phyloP scores from a whole-genome alignment of 2,329 filamentous ascomycete species.

The Pseudopyricularia javanii region DNA sequence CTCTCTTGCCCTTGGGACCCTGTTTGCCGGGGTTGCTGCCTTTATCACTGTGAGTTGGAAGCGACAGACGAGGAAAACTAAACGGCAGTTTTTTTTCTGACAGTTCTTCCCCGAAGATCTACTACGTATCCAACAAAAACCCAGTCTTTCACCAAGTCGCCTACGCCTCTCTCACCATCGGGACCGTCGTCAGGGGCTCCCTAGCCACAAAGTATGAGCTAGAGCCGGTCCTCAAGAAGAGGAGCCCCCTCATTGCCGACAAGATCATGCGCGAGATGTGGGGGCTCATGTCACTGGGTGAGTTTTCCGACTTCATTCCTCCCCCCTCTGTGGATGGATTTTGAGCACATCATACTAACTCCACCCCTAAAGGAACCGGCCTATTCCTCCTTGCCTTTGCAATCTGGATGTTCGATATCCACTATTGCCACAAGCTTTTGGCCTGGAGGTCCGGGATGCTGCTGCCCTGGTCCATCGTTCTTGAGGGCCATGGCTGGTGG shows the following conservation, averaged over 20 bases:
- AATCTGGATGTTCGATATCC: slow-evolving; percentile 71
- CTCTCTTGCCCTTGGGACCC: slow-evolving; percentile 39
- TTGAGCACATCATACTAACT: not conserved
- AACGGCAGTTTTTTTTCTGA: not conserved
- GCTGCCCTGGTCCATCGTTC: slow-evolving; percentile 66
- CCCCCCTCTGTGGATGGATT: too few species aligned
- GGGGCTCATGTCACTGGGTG: slow-evolving; percentile 52
- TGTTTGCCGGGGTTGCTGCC: slow-evolving; percentile 40
- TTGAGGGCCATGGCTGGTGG: slow-evolving; percentile 50
- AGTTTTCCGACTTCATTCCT: slow-evolving; percentile 14
- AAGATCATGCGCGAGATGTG: slow-evolving; percentile 53
- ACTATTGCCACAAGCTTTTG: slow-evolving; percentile 56
- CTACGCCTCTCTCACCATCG: slow-evolving; percentile 59
- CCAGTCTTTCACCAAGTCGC: slow-evolving; percentile 73
- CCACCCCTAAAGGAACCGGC: slow-evolving; percentile 35
- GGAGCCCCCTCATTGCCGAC: slow-evolving; percentile 35
- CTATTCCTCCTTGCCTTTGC: slow-evolving; percentile 65
- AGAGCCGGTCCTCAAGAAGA: slow-evolving; percentile 30
- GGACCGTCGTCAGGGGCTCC: slow-evolving; percentile 61
- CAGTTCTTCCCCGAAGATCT: slow-evolving; percentile 1
- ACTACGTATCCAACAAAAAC: slow-evolving; percentile 70
- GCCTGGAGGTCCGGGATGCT: slow-evolving; percentile 55
- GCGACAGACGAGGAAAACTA: not conserved
- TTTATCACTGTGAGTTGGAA: slow-evolving; percentile 57
- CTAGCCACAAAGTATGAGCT: slow-evolving; percentile 53